These are phyloP conservation scores for Geosiphon pyriformis DNA, from an alignment of 192 early-diverging fungal genomes.

Conservation along the genomic window DNA sequence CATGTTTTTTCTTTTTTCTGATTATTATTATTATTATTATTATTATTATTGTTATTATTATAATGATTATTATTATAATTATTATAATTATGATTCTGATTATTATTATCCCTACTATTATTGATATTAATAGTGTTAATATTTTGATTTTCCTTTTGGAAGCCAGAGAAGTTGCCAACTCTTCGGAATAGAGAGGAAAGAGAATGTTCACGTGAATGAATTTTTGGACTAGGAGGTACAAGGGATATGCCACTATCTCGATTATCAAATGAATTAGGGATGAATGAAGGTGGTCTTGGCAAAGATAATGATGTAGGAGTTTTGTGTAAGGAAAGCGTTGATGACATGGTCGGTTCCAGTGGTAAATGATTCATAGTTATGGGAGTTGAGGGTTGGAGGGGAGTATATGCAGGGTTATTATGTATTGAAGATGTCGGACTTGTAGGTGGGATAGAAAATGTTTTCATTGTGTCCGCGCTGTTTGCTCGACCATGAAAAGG, in stretches of 20 bases:
- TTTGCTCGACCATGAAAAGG: constrained; percentile 6
- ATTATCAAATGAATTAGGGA: too few species aligned
- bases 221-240: not conserved
- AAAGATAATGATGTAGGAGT: too few species aligned
- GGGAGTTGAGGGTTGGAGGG: not conserved
- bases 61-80: too few species aligned
- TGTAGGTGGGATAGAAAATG: not conserved
- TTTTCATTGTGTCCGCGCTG: constrained; percentile 11
- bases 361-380: not conserved
- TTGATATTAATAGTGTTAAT: too few species aligned
- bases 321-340: too few species aligned
- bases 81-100: too few species aligned
- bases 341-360: too few species aligned
- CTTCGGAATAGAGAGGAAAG: constrained; percentile 11
- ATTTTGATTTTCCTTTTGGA: constrained; percentile 2
- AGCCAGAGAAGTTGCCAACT: not conserved
- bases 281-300: too few species aligned
- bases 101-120: too few species aligned
- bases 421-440: constrained; percentile 2
- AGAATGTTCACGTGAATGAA: constrained; percentile 6
- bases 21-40: not conserved
- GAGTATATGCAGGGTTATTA: not conserved
- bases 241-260: constrained; percentile 1
- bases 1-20: constrained; percentile 6
- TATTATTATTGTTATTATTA: too few species aligned